Base-by-base conservation (phyloP, 768 basidiomycete genomes). In the Tulasnella calospora region DNA sequence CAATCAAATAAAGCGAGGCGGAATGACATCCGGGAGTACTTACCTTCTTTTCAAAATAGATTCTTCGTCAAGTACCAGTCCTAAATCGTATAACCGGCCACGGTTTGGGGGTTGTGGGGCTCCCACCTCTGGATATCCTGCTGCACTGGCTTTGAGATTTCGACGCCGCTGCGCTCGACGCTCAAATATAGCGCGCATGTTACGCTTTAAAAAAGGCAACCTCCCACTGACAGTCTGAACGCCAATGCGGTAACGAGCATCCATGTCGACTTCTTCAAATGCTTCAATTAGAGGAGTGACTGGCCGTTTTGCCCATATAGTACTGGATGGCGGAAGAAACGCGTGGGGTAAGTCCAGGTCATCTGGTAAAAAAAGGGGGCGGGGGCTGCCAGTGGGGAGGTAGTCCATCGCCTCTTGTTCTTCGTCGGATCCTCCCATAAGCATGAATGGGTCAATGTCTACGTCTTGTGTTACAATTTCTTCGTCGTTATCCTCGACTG, bases 11-110 rank as follows among this genome's bases (percentile, higher is more conserved):
- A 13, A 41, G 5, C 21, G 15, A 73, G n/a, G 15, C 23, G 21
- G 38, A 40, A 41, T 2, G 13, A 23, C 5, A 23, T 8, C 7
- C 27, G 13, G 19, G n/a, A 19, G 6, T 41, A 3, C 12, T 27
- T 15, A 76, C 75, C 75, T 76, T 9, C 13, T 40, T 27, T 38
- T n/a, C 9, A 44, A 51, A 9, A 40, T n/a, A 23, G 19, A 21
- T 57, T 76, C 75, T 69, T 76, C 75, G 6, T 69, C 38, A 19
- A 76, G 57, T 36, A 61, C 75, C 12, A 27, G 35, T 21, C 35
- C 38, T 21, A 61, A 1, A 61, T 40, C 57, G 57, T 76, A 76
- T 23, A 41, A 33, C n/a, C n/a, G n/a, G 15, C 75, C 57, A 4
- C 17, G 8, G 5, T n/a, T 17, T 5, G 40, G 10, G 6, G 36